Percentiles rank a stretch among this genome's conserved stretches.
These are phyloP conservation scores for Podaxis sp. DNA, from an alignment of 768 basidiomycete species.

Conservation along the genomic window DNA sequence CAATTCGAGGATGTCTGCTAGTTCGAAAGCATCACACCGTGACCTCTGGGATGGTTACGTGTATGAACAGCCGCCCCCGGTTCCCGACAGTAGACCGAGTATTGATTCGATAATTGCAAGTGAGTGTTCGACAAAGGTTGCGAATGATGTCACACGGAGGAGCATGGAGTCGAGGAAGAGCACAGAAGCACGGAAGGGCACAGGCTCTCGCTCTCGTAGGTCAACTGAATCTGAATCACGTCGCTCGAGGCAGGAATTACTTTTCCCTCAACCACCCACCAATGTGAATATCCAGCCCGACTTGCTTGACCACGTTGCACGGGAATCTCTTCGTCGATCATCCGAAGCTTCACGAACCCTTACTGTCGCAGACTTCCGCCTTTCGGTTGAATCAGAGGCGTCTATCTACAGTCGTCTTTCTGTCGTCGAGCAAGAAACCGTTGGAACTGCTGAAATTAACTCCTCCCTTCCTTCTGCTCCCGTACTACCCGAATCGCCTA, in stretches of 20 bases:
- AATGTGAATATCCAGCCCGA: slow-evolving; percentile 4
- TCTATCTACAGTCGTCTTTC: slow-evolving; percentile 29
- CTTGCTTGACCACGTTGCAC: not conserved
- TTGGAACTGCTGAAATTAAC: not conserved
- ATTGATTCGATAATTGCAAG: slow-evolving; percentile 14
- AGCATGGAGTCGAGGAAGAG: slow-evolving; percentile 13
- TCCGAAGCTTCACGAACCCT: slow-evolving; percentile 6
- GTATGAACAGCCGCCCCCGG: slow-evolving; percentile 15
- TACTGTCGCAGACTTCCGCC: slow-evolving; percentile 4
- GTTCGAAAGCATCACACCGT: not conserved
- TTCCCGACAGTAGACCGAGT: slow-evolving; percentile 17
- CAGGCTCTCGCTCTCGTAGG: slow-evolving; percentile 2
- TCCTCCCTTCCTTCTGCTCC: not conserved
- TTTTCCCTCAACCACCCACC: slow-evolving; percentile 5
- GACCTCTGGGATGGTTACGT: slow-evolving; percentile 4
- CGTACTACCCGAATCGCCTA: not conserved
- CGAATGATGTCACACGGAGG: not conserved
- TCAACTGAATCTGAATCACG: slow-evolving; percentile 2
- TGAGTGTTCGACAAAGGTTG: not conserved
- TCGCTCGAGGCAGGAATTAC: slow-evolving; percentile 5
- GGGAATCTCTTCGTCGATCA: slow-evolving; percentile 7
- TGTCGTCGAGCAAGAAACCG: slow-evolving; percentile 12
- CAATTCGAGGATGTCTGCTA: slow-evolving; percentile 1
- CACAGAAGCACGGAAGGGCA: not conserved
- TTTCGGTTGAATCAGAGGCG: slow-evolving; percentile 25